Base-by-base conservation (phyloP, 257 asterid genomes). In the Mentha longifolia region DNA sequence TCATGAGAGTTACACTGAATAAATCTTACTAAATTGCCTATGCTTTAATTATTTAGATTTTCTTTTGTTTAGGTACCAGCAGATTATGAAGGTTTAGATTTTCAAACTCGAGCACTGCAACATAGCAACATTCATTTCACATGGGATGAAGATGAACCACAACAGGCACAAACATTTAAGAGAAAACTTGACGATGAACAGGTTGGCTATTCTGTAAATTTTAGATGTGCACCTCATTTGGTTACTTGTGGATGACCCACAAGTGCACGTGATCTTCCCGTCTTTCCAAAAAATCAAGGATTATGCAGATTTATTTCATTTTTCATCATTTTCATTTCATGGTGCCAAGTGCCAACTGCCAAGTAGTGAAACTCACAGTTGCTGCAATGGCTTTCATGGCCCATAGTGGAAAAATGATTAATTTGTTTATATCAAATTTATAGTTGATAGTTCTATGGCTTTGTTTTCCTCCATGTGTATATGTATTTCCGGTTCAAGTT, bases 141-240 rank as follows among this genome's bases (percentile, higher is more conserved):
- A 43, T 92, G 99, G 97, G 99, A 92, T 84, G 98, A 92, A 74
- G 99, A 95, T 84, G 99, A 89, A 77, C 99, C 97, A 35, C 92
- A 85, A 46, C 95, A 95, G 28, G 60, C 74, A 50, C 85, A 80
- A 85, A 84, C 86, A 58, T 77, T 89, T 79, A 92, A 85, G 80
- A 74, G 89, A 73, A 83, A 89, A 68, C 80, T 92, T 72, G 82
- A 85, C 51, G 85, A 85, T 64, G 88, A 85, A 31, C 97, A 95
- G 93, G 99, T 92, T 74, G 73, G 62, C 80, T 46, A 9, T 61
- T 54, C 77, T 61, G 28, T 61, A 61, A 59, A 58, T 65, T 31
- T 49, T 6, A 4, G 58, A 22, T 61, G 64, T 59, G 19, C 30
- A 7, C 46, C 62, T 37, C 65, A 6, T 47, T 25, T 60, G 11